Percentiles rank a stretch among this genome's conserved stretches.
Conservation (phyloP, 257 asterid species). For the Nyctanthes arbortristis region DNA sequence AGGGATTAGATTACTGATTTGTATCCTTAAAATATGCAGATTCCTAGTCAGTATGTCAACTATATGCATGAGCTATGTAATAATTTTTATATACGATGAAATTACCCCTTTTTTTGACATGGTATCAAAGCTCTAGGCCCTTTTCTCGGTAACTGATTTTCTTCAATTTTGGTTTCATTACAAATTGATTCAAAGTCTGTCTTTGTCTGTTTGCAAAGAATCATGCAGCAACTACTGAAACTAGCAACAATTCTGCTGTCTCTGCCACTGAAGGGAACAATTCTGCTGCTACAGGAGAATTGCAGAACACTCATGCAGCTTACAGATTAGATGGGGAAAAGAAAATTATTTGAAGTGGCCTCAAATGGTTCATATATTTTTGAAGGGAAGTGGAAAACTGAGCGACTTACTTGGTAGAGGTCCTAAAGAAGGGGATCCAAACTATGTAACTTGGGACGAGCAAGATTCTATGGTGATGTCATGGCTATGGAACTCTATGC, state of each 20-base stretch:
- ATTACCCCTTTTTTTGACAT: neutral
- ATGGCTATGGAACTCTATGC: slow-evolving; percentile 8
- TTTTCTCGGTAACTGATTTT: neutral
- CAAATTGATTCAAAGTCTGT: no score
- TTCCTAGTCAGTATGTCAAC: no score
- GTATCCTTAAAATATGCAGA: no score
- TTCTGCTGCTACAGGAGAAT: neutral
- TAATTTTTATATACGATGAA: no score
- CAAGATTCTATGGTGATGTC: slow-evolving; percentile 2
- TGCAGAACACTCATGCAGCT: neutral
- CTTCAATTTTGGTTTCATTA: neutral
- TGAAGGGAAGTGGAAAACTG: slow-evolving; percentile 8
- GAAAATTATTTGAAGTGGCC: slow-evolving; percentile 17
- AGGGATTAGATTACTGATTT: no score
- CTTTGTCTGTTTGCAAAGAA: neutral
- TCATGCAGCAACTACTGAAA: neutral
- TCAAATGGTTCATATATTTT: neutral
- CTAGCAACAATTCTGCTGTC: neutral
- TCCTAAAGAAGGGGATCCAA: neutral
- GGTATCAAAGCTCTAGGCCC: neutral
- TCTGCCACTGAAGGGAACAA: neutral
- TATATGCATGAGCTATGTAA: no score
- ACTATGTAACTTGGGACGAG: neutral
- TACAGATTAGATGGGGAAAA: neutral
- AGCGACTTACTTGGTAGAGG: neutral